Percentiles rank a stretch among this genome's conserved stretches.
Conservation (phyloP, 164 flowering plant genomes). For the Vitis rupestris region DNA sequence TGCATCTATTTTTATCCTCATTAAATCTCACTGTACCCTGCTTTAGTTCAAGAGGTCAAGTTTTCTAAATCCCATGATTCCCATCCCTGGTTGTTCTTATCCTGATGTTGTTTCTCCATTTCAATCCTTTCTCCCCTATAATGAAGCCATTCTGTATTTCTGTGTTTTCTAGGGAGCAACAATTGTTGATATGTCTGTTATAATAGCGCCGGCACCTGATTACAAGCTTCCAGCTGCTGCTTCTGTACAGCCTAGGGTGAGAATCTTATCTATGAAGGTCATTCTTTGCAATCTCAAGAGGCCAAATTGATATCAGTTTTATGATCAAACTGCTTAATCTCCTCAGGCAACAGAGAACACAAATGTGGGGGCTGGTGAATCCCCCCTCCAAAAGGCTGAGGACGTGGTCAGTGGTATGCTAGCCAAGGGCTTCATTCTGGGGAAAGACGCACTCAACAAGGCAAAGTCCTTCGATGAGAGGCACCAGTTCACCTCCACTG, state of each 20-base stretch:
- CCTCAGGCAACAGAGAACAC: slow-evolving; percentile 11
- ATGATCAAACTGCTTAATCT: background rate
- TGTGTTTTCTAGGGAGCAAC: slow-evolving; percentile 21
- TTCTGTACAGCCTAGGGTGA: slow-evolving; percentile 3
- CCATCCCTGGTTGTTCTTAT: background rate
- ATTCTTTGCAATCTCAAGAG: background rate
- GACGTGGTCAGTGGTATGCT: slow-evolving; percentile 32
- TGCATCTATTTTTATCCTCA: too few species aligned
- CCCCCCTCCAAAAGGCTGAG: slow-evolving; percentile 27
- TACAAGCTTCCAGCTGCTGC: slow-evolving; percentile 19
- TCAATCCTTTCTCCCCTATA: background rate
- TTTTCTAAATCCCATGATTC: too few species aligned
- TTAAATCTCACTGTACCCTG: too few species aligned
- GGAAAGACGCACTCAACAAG: slow-evolving; percentile 29
- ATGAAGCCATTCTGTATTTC: background rate
- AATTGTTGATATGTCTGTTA: slow-evolving; percentile 22
- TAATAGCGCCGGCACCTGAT: slow-evolving; percentile 16
- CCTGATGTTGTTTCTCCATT: background rate
- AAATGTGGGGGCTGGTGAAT: slow-evolving; percentile 12
- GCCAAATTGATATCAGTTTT: background rate
- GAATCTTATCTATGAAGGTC: background rate
- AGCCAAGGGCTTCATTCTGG: slow-evolving; percentile 29
- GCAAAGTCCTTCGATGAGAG: slow-evolving; percentile 32
- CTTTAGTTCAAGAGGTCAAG: too few species aligned
- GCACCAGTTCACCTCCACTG: slow-evolving; percentile 30